Percentiles rank a stretch among this genome's conserved stretches.
Conservation (phyloP, 164 flowering plant genomes). For the Macadamia integrifolia region DNA sequence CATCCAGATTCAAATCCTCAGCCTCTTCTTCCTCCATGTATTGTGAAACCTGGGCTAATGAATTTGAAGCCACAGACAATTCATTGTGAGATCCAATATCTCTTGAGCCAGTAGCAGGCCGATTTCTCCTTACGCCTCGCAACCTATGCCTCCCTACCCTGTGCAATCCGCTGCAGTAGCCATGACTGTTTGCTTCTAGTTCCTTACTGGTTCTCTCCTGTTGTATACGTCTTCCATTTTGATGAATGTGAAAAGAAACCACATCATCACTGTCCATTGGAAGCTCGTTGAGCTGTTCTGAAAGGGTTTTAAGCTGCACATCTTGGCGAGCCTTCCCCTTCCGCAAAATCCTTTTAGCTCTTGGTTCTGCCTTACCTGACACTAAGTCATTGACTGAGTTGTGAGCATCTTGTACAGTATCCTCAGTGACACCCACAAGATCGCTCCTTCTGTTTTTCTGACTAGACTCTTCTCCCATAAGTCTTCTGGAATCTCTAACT, state of each 20-base stretch:
- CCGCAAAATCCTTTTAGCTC: constrained; percentile 28
- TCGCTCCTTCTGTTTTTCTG: constrained; percentile 31
- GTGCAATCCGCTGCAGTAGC: constrained; percentile 33
- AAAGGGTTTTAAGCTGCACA: constrained; percentile 43
- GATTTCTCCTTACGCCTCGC: constrained; percentile 50
- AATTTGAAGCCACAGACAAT: constrained; percentile 77
- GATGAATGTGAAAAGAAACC: constrained; percentile 41
- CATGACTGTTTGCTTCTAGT: constrained; percentile 31
- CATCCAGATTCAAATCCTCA: constrained; percentile 37
- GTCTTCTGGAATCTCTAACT: constrained; percentile 32
- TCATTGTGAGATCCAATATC: constrained; percentile 56
- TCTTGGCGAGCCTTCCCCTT: constrained; percentile 39
- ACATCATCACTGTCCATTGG: constrained; percentile 55
- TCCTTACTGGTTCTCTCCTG: constrained; percentile 29
- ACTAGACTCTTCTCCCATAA: constrained; percentile 42
- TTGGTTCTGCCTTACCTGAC: constrained; percentile 31
- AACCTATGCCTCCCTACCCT: constrained; percentile 63
- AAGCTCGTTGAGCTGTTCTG: constrained; percentile 57
- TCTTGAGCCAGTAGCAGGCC: constrained; percentile 33
- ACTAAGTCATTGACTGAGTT: constrained; percentile 25
- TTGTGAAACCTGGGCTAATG: constrained; percentile 46
- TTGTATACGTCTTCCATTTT: constrained; percentile 23
- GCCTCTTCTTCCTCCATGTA: constrained; percentile 36
- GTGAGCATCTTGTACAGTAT: constrained; percentile 22
- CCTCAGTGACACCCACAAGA: constrained; percentile 32